phyloP scores from a whole-genome alignment of 192 early-diverging fungal genomes.

The Entomortierella parvispora region DNA sequence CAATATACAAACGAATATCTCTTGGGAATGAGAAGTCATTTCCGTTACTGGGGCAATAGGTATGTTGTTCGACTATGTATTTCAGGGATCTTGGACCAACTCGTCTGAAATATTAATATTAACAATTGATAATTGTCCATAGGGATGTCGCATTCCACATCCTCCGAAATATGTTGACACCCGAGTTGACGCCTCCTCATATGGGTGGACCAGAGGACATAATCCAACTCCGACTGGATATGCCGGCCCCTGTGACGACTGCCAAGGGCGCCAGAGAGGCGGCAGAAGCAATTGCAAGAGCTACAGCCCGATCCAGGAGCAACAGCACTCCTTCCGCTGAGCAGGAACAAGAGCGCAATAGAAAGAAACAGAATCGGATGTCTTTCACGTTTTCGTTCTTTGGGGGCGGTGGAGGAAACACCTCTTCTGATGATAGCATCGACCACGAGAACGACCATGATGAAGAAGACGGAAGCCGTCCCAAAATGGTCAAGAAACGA shows the following conservation, averaged over 20 bases:
- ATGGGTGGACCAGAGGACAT: not conserved
- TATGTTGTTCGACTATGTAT: constrained; percentile 5
- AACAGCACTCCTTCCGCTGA: not conserved
- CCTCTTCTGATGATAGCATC: constrained; percentile 1
- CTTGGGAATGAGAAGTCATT: constrained; percentile 61
- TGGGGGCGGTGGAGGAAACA: constrained; percentile 6
- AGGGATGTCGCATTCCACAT: constrained; percentile 49
- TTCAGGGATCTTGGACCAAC: no score
- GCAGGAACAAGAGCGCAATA: constrained; percentile 1
- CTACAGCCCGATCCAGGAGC: constrained; percentile 19
- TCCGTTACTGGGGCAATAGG: constrained; percentile 66
- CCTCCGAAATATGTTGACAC: constrained; percentile 20
- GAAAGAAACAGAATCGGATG: constrained; percentile 28
- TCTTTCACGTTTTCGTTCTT: constrained; percentile 46
- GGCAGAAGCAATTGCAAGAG: constrained; percentile 39
- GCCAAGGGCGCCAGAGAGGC: constrained; percentile 27
- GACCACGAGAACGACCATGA: not conserved
- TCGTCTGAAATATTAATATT: not conserved
- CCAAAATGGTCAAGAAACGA: no score
- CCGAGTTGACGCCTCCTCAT: no score
- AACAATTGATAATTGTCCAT: not conserved
- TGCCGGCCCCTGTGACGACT: constrained; percentile 27
- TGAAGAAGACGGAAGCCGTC: not conserved
- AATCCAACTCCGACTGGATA: constrained; percentile 14
- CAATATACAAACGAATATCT: constrained; percentile 66